These are phyloP conservation scores for Chrysoporthe puriensis DNA, from an alignment of 2,329 filamentous ascomycete genomes.

Conservation along the genomic window DNA sequence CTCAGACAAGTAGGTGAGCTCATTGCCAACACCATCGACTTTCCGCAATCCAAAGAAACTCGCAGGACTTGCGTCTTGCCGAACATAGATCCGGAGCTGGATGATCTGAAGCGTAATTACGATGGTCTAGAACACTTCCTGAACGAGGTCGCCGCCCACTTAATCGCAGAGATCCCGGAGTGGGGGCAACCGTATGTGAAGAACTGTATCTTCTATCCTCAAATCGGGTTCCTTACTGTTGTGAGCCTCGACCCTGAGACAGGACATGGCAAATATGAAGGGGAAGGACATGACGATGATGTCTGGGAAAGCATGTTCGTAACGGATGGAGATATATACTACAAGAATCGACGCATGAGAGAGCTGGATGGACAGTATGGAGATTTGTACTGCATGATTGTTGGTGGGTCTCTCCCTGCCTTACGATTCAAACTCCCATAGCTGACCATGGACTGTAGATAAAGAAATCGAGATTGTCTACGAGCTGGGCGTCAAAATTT, in stretches of 20 bases:
- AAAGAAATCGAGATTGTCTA: conserved; percentile 89
- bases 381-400: conserved; percentile 83
- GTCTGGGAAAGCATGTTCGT: conserved; percentile 80
- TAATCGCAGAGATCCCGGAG: conserved; percentile 66
- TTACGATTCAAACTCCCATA: neutral
- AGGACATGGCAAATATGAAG: conserved; percentile 65
- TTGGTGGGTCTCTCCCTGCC: conserved; percentile 57
- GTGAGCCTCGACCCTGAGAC: conserved; percentile 65
- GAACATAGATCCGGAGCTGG: conserved; percentile 74
- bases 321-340: conserved; percentile 74
- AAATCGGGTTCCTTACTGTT: conserved; percentile 86
- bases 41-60: conserved; percentile 73
- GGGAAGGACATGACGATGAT: conserved; percentile 57
- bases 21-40: conserved; percentile 78
- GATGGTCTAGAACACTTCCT: conserved; percentile 78
- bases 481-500: conserved; percentile 69
- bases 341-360: conserved; percentile 81
- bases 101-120: conserved; percentile 77
- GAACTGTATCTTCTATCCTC: conserved; percentile 88
- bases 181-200: conserved; percentile 56
- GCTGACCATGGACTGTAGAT: conserved; percentile 52
- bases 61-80: conserved; percentile 72
- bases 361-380: conserved; percentile 82
- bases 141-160: conserved; percentile 65
- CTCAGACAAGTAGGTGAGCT: conserved; percentile 70